Conservation (phyloP, 2,329 filamentous ascomycete species). For the Lasiodiplodia sp. region DNA sequence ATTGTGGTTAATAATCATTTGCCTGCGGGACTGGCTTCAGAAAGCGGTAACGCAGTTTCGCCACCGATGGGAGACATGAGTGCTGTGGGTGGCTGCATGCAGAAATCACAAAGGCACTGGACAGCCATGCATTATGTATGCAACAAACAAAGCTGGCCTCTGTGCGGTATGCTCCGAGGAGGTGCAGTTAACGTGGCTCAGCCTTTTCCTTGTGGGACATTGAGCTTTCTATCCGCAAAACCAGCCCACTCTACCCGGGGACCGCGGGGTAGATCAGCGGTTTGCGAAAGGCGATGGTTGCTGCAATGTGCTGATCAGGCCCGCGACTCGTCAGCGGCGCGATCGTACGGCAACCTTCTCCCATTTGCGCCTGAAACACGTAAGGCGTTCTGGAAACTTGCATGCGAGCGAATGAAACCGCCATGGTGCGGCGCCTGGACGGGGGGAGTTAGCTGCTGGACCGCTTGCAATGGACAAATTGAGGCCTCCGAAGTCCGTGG, state of each 20-base stretch:
- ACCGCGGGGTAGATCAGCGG: background rate
- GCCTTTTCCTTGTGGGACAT: background rate
- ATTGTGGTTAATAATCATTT: background rate
- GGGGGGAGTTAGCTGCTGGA: background rate
- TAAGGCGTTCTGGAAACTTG: background rate
- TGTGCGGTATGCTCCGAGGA: background rate
- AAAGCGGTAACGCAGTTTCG: background rate
- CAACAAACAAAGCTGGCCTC: background rate
- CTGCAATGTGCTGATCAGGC: background rate
- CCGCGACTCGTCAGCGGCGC: background rate
- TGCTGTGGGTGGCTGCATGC: background rate
- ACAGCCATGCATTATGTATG: background rate
- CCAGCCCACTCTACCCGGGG: background rate
- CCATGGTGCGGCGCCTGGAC: background rate
- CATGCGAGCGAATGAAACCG: background rate
- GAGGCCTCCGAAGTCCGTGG: background rate
- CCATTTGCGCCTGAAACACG: background rate
- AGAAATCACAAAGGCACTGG: background rate
- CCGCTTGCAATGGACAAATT: background rate
- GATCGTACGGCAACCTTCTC: background rate
- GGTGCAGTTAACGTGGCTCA: background rate
- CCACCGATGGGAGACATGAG: background rate
- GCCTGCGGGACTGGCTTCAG: background rate
- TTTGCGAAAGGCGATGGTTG: background rate
- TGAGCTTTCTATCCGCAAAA: background rate